A percentile compares a stretch with the other conserved stretches of the same genome.
Conservation (phyloP, 805 yeast species). For the Tetrapisispora pingtungensis region DNA sequence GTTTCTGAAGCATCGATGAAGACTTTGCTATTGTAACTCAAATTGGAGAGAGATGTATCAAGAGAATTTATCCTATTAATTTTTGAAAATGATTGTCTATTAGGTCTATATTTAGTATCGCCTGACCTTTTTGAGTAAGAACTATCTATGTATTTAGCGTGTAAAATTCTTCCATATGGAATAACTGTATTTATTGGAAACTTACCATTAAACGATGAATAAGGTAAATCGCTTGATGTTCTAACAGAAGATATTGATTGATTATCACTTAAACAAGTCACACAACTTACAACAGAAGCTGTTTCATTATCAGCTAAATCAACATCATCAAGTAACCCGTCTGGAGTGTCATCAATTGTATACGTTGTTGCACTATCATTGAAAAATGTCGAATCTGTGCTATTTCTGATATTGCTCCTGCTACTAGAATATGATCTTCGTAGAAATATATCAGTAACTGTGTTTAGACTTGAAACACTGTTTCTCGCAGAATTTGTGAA, state of each 20-base stretch:
- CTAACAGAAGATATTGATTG: slow-evolving; percentile 2
- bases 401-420: background rate
- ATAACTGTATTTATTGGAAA: slow-evolving; percentile 28
- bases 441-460: background rate
- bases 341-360: background rate
- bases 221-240: slow-evolving; percentile 4
- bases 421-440: slow-evolving; percentile 1
- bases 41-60: background rate
- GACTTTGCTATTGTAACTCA: background rate
- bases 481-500: slow-evolving; percentile 4
- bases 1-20: background rate
- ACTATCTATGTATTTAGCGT: slow-evolving; percentile 18
- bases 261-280: slow-evolving; percentile 27
- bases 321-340: slow-evolving; percentile 1
- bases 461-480: slow-evolving; percentile 9
- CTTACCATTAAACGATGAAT: slow-evolving; percentile 23
- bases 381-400: background rate
- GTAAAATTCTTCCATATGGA: slow-evolving; percentile 26
- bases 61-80: background rate
- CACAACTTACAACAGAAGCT: slow-evolving; percentile 28
- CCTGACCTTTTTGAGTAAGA: background rate
- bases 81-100: background rate
- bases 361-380: background rate
- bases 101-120: background rate
- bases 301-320: slow-evolving; percentile 20